These are phyloP conservation scores for Cardamine resedifolia DNA, from an alignment of 345 rosid genomes.

Conservation along the genomic window DNA sequence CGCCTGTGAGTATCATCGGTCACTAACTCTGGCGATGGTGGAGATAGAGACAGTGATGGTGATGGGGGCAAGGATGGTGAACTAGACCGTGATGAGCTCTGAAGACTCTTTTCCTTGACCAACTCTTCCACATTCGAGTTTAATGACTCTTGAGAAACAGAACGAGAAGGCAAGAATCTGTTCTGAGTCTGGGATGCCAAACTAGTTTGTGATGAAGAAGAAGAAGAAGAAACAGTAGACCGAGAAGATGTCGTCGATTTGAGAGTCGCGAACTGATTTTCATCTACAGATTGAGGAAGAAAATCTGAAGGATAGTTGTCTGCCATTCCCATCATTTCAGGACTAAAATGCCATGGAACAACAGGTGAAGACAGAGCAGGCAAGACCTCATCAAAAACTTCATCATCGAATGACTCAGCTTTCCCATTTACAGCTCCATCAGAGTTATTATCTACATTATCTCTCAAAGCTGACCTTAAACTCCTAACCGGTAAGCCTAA, in stretches of 20 bases:
- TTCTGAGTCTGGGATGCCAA: conserved; percentile 44
- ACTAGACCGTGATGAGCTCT: conserved; percentile 38
- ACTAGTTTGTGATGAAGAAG: conserved; percentile 49
- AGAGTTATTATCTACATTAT: conserved; percentile 21
- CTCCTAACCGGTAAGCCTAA: conserved; percentile 85
- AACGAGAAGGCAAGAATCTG: conserved; percentile 46
- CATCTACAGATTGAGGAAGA: conserved; percentile 65
- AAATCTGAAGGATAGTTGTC: conserved; percentile 44
- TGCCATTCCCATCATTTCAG: conserved; percentile 45
- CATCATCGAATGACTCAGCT: conserved; percentile 40
- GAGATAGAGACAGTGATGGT: conserved; percentile 25
- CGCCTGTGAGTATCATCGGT: conserved; percentile 6
- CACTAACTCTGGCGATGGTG: conserved; percentile 16
- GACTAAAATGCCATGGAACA: conserved; percentile 45
- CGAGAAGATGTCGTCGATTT: conserved; percentile 45
- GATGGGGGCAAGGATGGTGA: conserved; percentile 34
- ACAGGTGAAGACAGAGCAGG: conserved; percentile 41
- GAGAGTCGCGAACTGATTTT: conserved; percentile 46
- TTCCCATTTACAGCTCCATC: conserved; percentile 30
- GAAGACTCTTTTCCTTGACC: conserved; percentile 41
- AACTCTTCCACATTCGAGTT: conserved; percentile 44
- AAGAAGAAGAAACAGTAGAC: conserved; percentile 49
- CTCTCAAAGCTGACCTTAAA: conserved; percentile 51
- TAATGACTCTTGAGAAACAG: conserved; percentile 42
- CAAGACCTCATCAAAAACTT: conserved; percentile 38